Evolutionary conservation across 169 alveolate species (phyloP), one percentile per base, ranked within the genome.

Genomic region (Plasmodium berghei): DNA sequence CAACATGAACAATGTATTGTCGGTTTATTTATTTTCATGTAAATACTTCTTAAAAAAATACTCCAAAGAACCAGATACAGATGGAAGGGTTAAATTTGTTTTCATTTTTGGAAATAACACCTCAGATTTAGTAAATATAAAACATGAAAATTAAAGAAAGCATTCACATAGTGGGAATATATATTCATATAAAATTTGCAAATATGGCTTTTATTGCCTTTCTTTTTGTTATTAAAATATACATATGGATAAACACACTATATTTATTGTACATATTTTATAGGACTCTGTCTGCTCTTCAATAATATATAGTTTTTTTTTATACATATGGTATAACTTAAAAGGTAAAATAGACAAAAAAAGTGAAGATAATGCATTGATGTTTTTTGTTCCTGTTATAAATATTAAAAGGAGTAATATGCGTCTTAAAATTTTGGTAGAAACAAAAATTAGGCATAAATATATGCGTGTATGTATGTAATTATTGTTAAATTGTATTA

Each of bases 231-330:
- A 67, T 22, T 2, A 45, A 14, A 34, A 20, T 58, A 9, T 58
- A 18, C 20, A 9, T n/a, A 16, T 58, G n/a, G 26, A 18, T 58
- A 58, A 9, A 24, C 12, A 18, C 34, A 58, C 9, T 34, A 34
- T 34, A 34, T 34, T 34, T 34, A 34, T 73, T 72, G 14, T 40
- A 42, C 54, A 22, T 42, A 40, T 58, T 67, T 67, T 48, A 16
- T 46, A 85, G 91, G 91, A 85, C 71, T 85, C 91, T 16, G 86
- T 85, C 26, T 85, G 91, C 24, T 85, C 91, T 10, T 67, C 91
- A 16, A 85, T 85, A 12, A 59, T 85, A 24, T 85, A 70, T 34
- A 85, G 91, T 59, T 85, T 85, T 85, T 85, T 85, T 85, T 70
- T 85, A 40, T 63, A 58, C 58, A 46, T 85, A 70, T 85, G 91